A percentile compares a stretch with the other conserved stretches of the same genome.
Evolutionary conservation across 202 grass and related monocot genomes (phyloP).

Genomic region (Panicum hallii): DNA sequence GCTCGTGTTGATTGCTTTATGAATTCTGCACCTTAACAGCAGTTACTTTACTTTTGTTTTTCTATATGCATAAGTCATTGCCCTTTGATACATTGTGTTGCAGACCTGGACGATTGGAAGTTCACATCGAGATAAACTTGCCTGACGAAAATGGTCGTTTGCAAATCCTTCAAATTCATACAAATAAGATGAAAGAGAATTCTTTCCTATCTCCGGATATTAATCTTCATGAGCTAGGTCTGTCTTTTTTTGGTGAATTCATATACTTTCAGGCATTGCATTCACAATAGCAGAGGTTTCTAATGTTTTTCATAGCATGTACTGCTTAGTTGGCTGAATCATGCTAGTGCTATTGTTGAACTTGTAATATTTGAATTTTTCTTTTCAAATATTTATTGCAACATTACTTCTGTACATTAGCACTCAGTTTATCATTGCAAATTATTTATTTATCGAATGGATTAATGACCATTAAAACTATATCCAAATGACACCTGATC

Average conservation of each 20-base stretch:
- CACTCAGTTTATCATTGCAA: not conserved
- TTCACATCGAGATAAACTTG: slow-evolving; percentile 98
- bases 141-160: slow-evolving; percentile 99
- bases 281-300: slow-evolving; percentile 32
- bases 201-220: slow-evolving; percentile 97
- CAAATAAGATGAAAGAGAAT: slow-evolving; percentile 97
- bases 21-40: not conserved
- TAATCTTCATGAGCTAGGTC: slow-evolving; percentile 89
- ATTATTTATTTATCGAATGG: slow-evolving; percentile 20
- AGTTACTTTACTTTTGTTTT: slow-evolving; percentile 19
- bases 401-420: slow-evolving; percentile 6
- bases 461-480: slow-evolving; percentile 34
- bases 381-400: not conserved
- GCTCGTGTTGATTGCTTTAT: slow-evolving; percentile 24
- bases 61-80: slow-evolving; percentile 34
- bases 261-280: slow-evolving; percentile 13
- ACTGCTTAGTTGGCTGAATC: not conserved
- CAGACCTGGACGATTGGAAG: slow-evolving; percentile 94
- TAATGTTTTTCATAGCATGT: slow-evolving; percentile 7
- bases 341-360: slow-evolving; percentile 22
- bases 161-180: slow-evolving; percentile 99
- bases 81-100: slow-evolving; percentile 45
- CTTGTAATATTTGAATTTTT: not conserved
- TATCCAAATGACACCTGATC: slow-evolving; percentile 37
- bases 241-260: slow-evolving; percentile 24